Evolutionary conservation across 192 early-diverging fungal species (phyloP).

Genomic region (Backusella australiensis): DNA sequence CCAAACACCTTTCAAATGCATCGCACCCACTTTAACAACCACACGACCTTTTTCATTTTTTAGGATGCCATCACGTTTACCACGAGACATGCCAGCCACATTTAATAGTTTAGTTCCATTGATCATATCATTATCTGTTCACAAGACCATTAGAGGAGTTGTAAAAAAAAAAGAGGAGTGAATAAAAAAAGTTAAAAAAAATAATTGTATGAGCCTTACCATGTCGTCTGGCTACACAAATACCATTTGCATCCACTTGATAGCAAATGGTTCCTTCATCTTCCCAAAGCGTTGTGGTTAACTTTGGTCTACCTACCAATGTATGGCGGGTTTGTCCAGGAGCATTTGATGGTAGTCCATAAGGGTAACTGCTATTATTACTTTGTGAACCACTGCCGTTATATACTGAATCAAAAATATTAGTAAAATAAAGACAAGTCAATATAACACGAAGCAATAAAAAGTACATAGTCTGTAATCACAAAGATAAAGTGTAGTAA

Average conservation of each 20-base stretch:
- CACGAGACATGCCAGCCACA: constrained; percentile 84
- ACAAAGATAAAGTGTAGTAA: background rate
- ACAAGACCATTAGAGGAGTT: constrained; percentile 12
- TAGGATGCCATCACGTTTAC: constrained; percentile 81
- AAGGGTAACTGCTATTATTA: background rate
- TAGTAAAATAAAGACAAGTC: background rate
- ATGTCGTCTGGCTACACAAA: constrained; percentile 74
- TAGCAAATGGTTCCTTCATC: constrained; percentile 79
- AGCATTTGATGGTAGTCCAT: background rate
- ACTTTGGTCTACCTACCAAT: constrained; percentile 41
- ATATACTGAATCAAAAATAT: background rate
- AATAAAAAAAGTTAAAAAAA: constrained; percentile 6
- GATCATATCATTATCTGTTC: constrained; percentile 79
- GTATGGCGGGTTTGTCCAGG: constrained; percentile 4
- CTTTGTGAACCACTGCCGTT: background rate
- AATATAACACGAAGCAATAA: background rate
- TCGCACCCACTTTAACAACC: constrained; percentile 84
- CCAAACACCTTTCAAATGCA: constrained; percentile 90
- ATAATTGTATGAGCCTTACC: constrained; percentile 36
- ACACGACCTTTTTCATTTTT: constrained; percentile 86
- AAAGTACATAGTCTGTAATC: background rate
- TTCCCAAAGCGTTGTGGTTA: constrained; percentile 81
- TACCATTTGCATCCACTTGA: constrained; percentile 78
- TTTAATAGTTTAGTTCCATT: constrained; percentile 88
- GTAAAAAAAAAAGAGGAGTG: background rate